Conservation (phyloP, 305 asterid genomes). For the Fraxinus sp. region DNA sequence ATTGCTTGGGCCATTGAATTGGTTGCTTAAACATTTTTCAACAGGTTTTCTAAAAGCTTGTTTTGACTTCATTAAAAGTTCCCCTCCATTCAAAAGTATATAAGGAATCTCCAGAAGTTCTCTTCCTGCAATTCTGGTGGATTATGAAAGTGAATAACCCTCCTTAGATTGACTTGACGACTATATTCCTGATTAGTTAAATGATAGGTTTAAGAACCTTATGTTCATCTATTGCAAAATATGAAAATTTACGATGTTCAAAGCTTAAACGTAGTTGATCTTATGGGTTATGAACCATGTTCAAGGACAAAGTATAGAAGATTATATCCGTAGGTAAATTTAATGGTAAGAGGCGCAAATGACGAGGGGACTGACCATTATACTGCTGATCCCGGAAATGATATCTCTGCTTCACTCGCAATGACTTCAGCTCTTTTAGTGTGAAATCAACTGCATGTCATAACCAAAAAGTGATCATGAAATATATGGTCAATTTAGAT, state of each 20-base stretch:
- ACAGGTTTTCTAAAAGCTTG: neutral
- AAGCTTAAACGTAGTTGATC: neutral
- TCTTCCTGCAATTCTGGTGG: slow-evolving; percentile 7
- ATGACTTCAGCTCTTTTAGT: slow-evolving; percentile 27
- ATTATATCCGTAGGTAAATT: neutral
- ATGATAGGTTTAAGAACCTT: neutral
- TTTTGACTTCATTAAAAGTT: neutral
- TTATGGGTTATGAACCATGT: neutral
- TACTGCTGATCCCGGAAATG: slow-evolving; percentile 36
- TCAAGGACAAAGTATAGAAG: neutral
- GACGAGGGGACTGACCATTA: slow-evolving; percentile 23
- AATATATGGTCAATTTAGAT: neutral
- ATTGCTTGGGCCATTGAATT: neutral
- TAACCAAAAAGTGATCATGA: neutral
- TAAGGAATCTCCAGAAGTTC: neutral
- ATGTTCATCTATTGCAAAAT: neutral
- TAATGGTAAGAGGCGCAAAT: neutral
- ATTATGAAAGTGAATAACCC: neutral
- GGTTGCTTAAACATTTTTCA: neutral
- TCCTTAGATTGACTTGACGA: neutral
- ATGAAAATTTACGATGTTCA: neutral
- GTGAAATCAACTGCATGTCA: slow-evolving; percentile 34
- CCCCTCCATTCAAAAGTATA: neutral
- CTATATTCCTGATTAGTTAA: neutral
- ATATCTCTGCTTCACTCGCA: slow-evolving; percentile 29